Percentiles rank a stretch among this genome's conserved stretches.
phyloP scores from a whole-genome alignment of 352 stramenopile genomes.

The Halophytophthora polymorphica region DNA sequence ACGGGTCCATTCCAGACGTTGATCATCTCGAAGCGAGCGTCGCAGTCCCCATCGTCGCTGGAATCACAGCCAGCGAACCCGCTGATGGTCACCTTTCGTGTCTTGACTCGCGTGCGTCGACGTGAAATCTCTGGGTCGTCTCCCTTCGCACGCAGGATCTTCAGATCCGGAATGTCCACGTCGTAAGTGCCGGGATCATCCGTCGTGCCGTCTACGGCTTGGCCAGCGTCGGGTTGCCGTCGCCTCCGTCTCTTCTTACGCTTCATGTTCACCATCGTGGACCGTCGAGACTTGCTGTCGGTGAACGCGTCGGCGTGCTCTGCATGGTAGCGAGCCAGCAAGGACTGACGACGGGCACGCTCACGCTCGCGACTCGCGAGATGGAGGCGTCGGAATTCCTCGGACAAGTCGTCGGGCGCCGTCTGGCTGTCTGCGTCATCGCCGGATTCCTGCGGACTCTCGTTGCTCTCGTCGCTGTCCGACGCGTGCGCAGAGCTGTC shows the following conservation, averaged over 20 bases:
- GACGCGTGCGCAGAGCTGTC: too few species aligned
- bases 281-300: too few species aligned
- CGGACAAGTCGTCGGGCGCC: constrained; percentile 10
- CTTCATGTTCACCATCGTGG: not conserved
- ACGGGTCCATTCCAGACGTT: not conserved
- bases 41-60: constrained; percentile 7
- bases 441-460: not conserved
- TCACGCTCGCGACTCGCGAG: constrained; percentile 14
- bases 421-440: not conserved
- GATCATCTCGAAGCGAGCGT: not conserved
- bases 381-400: constrained; percentile 16
- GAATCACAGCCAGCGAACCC: constrained; percentile 1
- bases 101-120: constrained; percentile 17
- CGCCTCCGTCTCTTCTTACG: constrained; percentile 1
- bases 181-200: not conserved
- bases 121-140: not conserved
- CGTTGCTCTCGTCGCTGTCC: not conserved
- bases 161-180: not conserved
- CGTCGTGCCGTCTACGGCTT: not conserved
- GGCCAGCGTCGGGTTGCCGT: not conserved
- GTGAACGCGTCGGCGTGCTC: constrained; percentile 8
- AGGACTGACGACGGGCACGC: not conserved
- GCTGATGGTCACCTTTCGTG: constrained; percentile 5
- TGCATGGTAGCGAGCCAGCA: constrained; percentile 13
- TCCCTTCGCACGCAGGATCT: not conserved